Evolutionary conservation across 495 filamentous ascomycete genomes (phyloP).

Genomic region (Annulohypoxylon maeteangense): DNA sequence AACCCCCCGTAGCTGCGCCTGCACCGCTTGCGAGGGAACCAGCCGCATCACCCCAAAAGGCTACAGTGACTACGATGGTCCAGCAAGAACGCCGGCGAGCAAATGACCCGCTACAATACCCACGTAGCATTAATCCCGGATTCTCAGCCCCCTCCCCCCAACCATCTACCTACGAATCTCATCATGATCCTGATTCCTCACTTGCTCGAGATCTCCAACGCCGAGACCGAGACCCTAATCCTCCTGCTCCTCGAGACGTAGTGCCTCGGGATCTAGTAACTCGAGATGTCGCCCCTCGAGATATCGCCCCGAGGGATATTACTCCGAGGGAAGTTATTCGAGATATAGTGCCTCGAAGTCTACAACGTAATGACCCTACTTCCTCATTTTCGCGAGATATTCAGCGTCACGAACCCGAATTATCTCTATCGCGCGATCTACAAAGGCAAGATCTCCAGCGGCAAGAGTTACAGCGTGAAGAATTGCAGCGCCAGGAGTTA

Average conservation of each 20-base stretch:
- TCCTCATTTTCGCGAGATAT: constrained; percentile 16
- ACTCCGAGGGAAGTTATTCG: constrained; percentile 3
- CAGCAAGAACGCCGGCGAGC: constrained; percentile 30
- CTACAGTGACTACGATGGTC: constrained; percentile 1
- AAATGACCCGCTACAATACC: constrained; percentile 67
- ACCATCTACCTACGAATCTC: constrained; percentile 84
- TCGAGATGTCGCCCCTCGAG: constrained; percentile 3
- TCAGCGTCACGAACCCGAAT: constrained; percentile 1
- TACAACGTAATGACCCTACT: constrained; percentile 24
- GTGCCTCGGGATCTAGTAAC: constrained; percentile 17
- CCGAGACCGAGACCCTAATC: constrained; percentile 24
- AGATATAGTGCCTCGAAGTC: constrained; percentile 8
- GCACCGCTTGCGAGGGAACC: constrained; percentile 64
- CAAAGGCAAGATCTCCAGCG: neutral
- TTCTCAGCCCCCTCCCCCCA: constrained; percentile 75
- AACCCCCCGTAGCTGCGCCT: constrained; percentile 54
- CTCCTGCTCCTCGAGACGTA: constrained; percentile 23
- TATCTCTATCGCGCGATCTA: constrained; percentile 8
- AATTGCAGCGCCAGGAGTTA: neutral
- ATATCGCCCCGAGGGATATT: neutral
- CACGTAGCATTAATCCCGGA: constrained; percentile 91
- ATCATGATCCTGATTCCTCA: constrained; percentile 81
- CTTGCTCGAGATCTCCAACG: constrained; percentile 57
- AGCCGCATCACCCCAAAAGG: constrained; percentile 65
- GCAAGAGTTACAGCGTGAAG: neutral